Percentiles rank a stretch among this genome's conserved stretches.
Conservation (phyloP, 1,284 basidiomycete genomes). For the Trichosporon sp. region DNA sequence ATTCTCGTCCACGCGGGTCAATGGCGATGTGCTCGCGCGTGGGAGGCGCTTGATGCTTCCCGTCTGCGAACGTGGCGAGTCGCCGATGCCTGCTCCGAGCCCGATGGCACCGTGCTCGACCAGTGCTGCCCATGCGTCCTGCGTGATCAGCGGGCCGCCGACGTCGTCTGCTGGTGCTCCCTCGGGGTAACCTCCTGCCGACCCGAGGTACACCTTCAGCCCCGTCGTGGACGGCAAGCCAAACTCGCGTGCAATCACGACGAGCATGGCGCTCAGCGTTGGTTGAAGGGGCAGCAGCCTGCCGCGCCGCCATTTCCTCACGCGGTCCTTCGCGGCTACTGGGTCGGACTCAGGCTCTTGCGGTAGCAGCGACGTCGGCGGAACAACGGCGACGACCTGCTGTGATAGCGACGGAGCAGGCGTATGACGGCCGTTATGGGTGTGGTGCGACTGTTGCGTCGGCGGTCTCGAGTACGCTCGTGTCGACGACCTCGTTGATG, state of each 20-base stretch:
- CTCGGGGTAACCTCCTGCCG: background rate
- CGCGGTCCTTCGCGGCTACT: conserved; percentile 17
- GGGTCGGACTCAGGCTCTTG: conserved; percentile 6
- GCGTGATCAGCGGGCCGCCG: conserved; percentile 33
- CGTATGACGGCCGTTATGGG: background rate
- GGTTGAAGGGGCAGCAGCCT: conserved; percentile 41
- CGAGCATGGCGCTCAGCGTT: conserved; percentile 42
- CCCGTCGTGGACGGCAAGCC: conserved; percentile 41
- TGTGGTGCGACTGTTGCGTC: background rate
- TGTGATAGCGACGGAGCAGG: conserved; percentile 4
- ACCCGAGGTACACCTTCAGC: conserved; percentile 38
- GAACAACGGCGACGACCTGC: conserved; percentile 38
- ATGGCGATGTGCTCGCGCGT: conserved; percentile 11
- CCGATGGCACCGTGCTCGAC: conserved; percentile 21
- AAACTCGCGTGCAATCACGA: conserved; percentile 44
- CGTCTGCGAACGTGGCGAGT: conserved; percentile 20
- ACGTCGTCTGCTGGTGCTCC: conserved; percentile 17
- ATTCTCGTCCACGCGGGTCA: conserved; percentile 11
- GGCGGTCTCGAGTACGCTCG: background rate
- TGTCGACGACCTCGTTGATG: no score
- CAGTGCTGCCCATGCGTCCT: conserved; percentile 34
- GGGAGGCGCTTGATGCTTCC: conserved; percentile 8
- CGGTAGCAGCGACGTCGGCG: conserved; percentile 30
- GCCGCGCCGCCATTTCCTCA: conserved; percentile 37
- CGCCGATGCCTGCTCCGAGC: conserved; percentile 7